phyloP scores from a whole-genome alignment of 139 green algal species.

The Chlamydomonas eustigma region DNA sequence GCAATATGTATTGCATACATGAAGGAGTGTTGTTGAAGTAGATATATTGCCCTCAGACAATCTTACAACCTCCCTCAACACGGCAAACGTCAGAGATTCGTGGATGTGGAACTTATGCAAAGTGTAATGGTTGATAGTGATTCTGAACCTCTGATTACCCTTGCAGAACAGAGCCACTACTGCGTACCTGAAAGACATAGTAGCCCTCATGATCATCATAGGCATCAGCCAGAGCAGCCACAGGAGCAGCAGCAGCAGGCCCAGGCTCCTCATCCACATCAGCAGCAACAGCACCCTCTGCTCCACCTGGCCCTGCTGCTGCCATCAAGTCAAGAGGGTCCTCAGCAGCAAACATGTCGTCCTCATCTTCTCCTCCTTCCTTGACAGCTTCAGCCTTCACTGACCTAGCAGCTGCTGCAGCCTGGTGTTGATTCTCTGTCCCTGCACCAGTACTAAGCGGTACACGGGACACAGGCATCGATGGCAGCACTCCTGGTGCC shows the following conservation, averaged over 20 bases:
- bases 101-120: too few relatives aligned
- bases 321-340: neutral
- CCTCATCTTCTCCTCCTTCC: conserved; percentile 14
- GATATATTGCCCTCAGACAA: too few relatives aligned
- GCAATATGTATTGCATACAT: too few relatives aligned
- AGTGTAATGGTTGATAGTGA: too few relatives aligned
- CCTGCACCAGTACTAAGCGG: neutral
- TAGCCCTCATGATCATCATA: conserved; percentile 96
- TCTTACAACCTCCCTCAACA: neutral
- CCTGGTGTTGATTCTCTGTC: neutral
- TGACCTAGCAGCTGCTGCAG: neutral
- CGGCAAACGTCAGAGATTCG: neutral
- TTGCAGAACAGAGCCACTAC: too few relatives aligned
- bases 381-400: neutral
- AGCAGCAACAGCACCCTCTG: neutral
- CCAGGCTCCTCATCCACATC: neutral
- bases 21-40: too few relatives aligned
- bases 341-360: conserved; percentile 65
- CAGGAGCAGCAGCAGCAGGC: neutral
- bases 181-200: conserved; percentile 95
- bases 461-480: neutral
- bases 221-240: conserved; percentile 62
- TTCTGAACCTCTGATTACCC: too few relatives aligned
- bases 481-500: neutral
- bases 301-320: conserved; percentile 18